These are phyloP conservation scores for Phytophthora podocarpi DNA, from an alignment of 352 stramenopile species.

Conservation along the genomic window DNA sequence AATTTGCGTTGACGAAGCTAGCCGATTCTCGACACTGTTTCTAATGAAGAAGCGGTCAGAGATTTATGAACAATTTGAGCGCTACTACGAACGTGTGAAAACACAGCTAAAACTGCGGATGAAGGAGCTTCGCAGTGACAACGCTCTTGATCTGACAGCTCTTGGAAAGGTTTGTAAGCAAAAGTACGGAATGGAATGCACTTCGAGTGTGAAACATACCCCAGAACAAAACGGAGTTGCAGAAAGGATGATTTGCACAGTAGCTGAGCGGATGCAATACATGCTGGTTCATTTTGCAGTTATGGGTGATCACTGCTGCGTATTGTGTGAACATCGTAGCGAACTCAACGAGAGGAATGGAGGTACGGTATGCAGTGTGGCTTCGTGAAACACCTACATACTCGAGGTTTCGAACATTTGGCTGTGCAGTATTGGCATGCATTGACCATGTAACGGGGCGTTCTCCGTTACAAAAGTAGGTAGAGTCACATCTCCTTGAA, in stretches of 20 bases:
- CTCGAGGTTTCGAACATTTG: conserved; percentile 1
- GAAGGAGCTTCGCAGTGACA: conserved; percentile 17
- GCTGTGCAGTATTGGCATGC: conserved; percentile 9
- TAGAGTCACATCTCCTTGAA: too few species aligned
- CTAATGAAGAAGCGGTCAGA: conserved; percentile 19
- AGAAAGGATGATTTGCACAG: conserved; percentile 17
- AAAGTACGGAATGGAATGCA: conserved; percentile 24
- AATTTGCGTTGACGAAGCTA: conserved; percentile 21
- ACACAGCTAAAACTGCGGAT: conserved; percentile 19
- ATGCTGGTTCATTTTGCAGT: conserved; percentile 27
- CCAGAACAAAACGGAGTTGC: conserved; percentile 27
- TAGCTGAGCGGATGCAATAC: conserved; percentile 20
- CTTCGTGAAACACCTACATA: conserved; percentile 8
- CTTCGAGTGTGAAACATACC: conserved; percentile 23
- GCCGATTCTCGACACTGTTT: conserved; percentile 12
- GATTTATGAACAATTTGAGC: conserved; percentile 21
- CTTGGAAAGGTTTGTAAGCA: conserved; percentile 1
- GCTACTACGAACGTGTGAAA: conserved; percentile 19
- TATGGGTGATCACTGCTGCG: too few species aligned
- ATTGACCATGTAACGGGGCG: too few species aligned
- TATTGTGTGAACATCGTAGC: conserved; percentile 22
- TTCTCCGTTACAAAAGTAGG: too few species aligned
- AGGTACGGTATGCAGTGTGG: conserved; percentile 14
- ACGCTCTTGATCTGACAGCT: conserved; percentile 24
- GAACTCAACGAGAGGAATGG: conserved; percentile 8